phyloP scores from a whole-genome alignment of 257 asterid genomes.

The Nicotiana undulata region DNA sequence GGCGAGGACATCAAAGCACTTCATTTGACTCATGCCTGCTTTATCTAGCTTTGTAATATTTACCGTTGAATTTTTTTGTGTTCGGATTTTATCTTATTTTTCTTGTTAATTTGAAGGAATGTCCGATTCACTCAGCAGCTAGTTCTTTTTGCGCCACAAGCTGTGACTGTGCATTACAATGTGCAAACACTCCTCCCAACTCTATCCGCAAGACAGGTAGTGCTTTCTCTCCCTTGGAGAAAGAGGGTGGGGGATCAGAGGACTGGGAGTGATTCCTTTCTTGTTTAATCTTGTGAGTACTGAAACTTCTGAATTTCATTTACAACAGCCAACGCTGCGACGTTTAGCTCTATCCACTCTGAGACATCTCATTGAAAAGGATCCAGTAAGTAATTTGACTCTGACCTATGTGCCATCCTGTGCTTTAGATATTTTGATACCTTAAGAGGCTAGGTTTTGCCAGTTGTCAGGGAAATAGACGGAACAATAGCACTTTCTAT shows the following conservation, averaged over 20 bases:
- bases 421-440: constrained; percentile 7
- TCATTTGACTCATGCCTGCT: neutral
- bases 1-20: neutral
- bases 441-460: neutral
- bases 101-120: constrained; percentile 46
- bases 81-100: neutral
- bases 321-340: constrained; percentile 82
- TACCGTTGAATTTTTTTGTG: neutral
- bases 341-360: constrained; percentile 90
- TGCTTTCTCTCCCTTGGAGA: neutral
- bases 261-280: neutral
- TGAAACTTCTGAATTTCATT: constrained; percentile 22
- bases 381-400: constrained; percentile 67
- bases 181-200: constrained; percentile 92
- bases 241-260: neutral
- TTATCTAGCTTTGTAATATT: constrained; percentile 1
- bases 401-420: constrained; percentile 5
- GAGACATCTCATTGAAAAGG: constrained; percentile 96
- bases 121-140: constrained; percentile 95
- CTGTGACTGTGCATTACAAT: constrained; percentile 89
- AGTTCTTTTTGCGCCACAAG: constrained; percentile 97
- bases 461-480: neutral
- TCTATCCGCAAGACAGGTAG: constrained; percentile 90
- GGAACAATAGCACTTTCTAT: neutral
- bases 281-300: neutral